Conservation (phyloP, 2,329 filamentous ascomycete species). For the Alternaria dauci region DNA sequence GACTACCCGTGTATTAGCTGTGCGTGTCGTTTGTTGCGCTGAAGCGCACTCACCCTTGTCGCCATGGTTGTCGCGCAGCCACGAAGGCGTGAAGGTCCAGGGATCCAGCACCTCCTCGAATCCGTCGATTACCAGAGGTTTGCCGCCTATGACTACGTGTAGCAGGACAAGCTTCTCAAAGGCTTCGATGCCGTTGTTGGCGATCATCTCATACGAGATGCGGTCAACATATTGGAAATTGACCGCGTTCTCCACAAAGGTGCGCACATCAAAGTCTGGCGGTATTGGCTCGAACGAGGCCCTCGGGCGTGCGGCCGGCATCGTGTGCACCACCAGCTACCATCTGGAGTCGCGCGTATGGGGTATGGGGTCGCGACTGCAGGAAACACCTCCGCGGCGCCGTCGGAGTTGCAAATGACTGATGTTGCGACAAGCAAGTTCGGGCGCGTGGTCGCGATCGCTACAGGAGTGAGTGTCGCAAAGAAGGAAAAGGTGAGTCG, state of each 20-base stretch:
- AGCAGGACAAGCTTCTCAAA: constrained; percentile 87
- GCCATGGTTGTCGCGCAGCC: constrained; percentile 80
- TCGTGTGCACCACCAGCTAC: constrained; percentile 50
- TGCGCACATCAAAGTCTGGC: constrained; percentile 79
- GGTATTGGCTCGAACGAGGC: constrained; percentile 92
- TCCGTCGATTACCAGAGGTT: constrained; percentile 88
- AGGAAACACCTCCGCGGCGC: constrained; percentile 7
- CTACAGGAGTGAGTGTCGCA: neutral
- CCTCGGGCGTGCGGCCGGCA: constrained; percentile 81
- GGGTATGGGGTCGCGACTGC: neutral
- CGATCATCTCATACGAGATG: constrained; percentile 80
- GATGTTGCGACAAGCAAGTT: neutral
- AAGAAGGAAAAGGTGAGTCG: neutral
- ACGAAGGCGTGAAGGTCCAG: constrained; percentile 79
- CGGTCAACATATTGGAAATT: constrained; percentile 90
- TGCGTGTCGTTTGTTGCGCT: constrained; percentile 27
- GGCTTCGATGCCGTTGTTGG: constrained; percentile 75
- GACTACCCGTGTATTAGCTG: constrained; percentile 59
- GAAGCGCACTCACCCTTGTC: constrained; percentile 71
- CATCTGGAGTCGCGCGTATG: constrained; percentile 21
- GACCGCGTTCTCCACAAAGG: constrained; percentile 76
- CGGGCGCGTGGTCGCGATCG: neutral
- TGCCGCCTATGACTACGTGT: constrained; percentile 84
- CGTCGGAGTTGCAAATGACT: neutral
- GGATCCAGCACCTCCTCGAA: constrained; percentile 80